Conservation (phyloP, 2,329 filamentous ascomycete species). For the Beauveria asiatica region DNA sequence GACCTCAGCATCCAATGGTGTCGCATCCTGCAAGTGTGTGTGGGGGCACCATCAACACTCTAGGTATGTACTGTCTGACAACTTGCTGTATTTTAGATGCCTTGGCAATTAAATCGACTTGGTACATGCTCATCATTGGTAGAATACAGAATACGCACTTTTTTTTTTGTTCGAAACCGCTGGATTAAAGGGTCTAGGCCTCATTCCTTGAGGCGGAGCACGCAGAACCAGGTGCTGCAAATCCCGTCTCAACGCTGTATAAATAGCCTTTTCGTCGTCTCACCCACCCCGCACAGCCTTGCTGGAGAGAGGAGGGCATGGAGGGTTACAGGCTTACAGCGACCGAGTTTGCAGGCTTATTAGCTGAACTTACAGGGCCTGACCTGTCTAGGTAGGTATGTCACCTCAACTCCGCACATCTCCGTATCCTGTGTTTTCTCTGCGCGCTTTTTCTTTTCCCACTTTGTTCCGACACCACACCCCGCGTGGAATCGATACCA, state of each 20-base stretch:
- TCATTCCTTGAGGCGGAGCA: too few relatives aligned
- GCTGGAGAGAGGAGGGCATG: not conserved
- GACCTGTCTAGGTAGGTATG: not conserved
- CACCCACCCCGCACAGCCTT: not conserved
- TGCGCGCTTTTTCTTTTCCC: not conserved
- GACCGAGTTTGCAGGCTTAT: not conserved
- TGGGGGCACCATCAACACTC: not conserved
- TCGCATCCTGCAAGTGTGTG: not conserved
- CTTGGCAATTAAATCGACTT: too few relatives aligned
- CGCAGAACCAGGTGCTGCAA: too few relatives aligned
- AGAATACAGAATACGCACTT: too few relatives aligned
- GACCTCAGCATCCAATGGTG: too few relatives aligned
- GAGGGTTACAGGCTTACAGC: not conserved
- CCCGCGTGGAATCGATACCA: too few relatives aligned
- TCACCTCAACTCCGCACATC: not conserved
- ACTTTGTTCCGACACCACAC: too few relatives aligned
- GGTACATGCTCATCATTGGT: too few relatives aligned
- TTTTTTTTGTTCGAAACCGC: too few relatives aligned
- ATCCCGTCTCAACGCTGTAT: not conserved
- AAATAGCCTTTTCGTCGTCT: not conserved
- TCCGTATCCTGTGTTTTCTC: not conserved
- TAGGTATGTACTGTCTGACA: too few relatives aligned
- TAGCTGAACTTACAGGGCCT: not conserved
- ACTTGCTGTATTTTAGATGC: too few relatives aligned
- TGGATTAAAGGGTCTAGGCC: too few relatives aligned